Conservation (phyloP, 148 eudicot genomes). For the Dianthus caryophyllus region DNA sequence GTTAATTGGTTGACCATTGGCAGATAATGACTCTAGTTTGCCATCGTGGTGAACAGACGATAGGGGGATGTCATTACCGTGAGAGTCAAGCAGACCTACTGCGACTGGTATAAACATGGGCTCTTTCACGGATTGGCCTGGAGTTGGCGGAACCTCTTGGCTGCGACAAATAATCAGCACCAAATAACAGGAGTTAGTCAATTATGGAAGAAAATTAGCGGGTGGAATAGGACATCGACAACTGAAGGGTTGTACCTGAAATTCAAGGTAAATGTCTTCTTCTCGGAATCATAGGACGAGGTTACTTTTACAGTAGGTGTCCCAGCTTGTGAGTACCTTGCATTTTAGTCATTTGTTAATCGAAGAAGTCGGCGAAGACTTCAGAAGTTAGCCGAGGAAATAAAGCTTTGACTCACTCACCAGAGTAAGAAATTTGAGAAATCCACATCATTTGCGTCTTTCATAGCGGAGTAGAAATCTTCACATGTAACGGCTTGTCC, state of each 20-base stretch:
- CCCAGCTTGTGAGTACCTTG: conserved; percentile 99
- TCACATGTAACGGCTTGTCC: conserved; percentile 99
- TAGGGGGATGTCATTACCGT: conserved; percentile 80
- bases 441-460: conserved; percentile 91
- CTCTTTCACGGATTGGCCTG: conserved; percentile 82
- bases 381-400: neutral
- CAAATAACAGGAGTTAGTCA: conserved; percentile 10
- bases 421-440: conserved; percentile 87
- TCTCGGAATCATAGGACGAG: conserved; percentile 70
- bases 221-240: neutral
- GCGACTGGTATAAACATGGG: conserved; percentile 96
- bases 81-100: conserved; percentile 69
- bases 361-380: neutral
- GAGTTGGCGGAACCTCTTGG: conserved; percentile 90
- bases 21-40: conserved; percentile 44
- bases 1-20: conserved; percentile 43
- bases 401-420: conserved; percentile 36
- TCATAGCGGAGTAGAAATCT: conserved; percentile 94
- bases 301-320: conserved; percentile 75
- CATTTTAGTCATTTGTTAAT: conserved; percentile 22
- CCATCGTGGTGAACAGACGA: conserved; percentile 74
- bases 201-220: neutral
- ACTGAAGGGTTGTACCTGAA: conserved; percentile 53
- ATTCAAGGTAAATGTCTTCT: conserved; percentile 61
- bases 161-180: conserved; percentile 34